Base-by-base conservation (phyloP, 2,329 filamentous ascomycete genomes). In the Arthrobotrys iridis region DNA sequence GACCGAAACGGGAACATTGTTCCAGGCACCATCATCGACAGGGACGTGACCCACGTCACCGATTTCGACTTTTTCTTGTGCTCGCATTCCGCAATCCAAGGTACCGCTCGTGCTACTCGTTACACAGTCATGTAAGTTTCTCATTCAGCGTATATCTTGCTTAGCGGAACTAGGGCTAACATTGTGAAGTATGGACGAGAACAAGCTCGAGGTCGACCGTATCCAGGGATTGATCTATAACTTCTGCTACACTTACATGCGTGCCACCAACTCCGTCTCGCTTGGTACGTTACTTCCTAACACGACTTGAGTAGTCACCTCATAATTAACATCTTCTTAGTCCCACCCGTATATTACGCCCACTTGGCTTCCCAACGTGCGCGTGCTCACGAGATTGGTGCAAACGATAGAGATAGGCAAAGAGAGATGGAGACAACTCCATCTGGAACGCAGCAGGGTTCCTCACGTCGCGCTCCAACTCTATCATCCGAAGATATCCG, bases 311-410 rank as follows among this genome's bases (percentile, higher is more conserved):
- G 8, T 2, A 4, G 7, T 35, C 30, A 26, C 35, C 59, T 76
- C 46, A 66, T 50, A 55, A 43, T 58, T 75, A 48, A 75, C 45
- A 46, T 28, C 7, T 30, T 24, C 18, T 30, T 77, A 81, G 83
- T 87, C 78, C 95, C 95, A 0, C 93, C 95, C 0, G 90, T 98
- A 0, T 99, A 99, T 85, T 99, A 99, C 79, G 93, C 96, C 0
- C 95, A 99, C 82, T 83, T 99, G 77, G 93, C 93, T 33, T 90
- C 93, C 6, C 88, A 89, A 70, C 91, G 95, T 57, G 93, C 92
- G 18, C 89, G 89, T 63, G 85, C 89, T 2, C 95, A 99, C 77
- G 89, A 94, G 79, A 72, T 63, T 7, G 76, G 59, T 20, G 76
- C 62, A 1, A 76, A 71, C 4, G 75, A 78, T 4, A 48, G 15